These are phyloP conservation scores for Papiliotrema laurentii DNA, from an alignment of 1,284 basidiomycete species.

Conservation along the genomic window DNA sequence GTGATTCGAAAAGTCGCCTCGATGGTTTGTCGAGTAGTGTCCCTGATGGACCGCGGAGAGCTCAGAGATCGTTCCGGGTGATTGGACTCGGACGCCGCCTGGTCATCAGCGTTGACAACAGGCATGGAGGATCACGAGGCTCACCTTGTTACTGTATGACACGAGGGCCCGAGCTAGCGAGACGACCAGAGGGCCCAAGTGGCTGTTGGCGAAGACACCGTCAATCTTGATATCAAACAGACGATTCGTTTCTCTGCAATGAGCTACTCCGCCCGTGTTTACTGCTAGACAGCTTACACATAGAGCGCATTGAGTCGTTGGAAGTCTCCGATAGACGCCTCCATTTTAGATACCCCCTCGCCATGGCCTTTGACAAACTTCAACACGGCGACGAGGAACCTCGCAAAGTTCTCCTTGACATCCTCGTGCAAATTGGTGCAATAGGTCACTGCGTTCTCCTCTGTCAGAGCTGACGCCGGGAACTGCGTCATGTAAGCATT, in stretches of 20 bases:
- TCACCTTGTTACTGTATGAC: slow-evolving; percentile 12
- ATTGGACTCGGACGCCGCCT: slow-evolving; percentile 27
- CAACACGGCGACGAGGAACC: slow-evolving; percentile 24
- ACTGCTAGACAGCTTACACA: slow-evolving; percentile 14
- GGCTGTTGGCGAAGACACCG: slow-evolving; percentile 20
- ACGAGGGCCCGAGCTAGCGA: slow-evolving; percentile 14
- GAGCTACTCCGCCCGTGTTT: background rate
- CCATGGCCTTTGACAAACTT: slow-evolving; percentile 14
- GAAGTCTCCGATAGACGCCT: slow-evolving; percentile 20
- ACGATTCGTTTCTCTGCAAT: slow-evolving; percentile 30
- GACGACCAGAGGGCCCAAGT: slow-evolving; percentile 31
- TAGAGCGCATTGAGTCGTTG: slow-evolving; percentile 20
- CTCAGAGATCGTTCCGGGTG: slow-evolving; percentile 21
- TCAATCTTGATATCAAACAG: slow-evolving; percentile 24
- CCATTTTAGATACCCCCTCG: slow-evolving; percentile 1
- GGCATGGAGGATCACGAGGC: background rate
- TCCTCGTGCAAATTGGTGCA: background rate
- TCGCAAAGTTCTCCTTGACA: slow-evolving; percentile 14
- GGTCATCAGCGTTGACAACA: background rate
- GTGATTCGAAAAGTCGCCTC: slow-evolving; percentile 34
- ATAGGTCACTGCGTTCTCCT: background rate
- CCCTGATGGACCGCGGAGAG: slow-evolving; percentile 34
- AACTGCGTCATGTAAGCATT: background rate
- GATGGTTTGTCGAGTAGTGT: slow-evolving; percentile 37
- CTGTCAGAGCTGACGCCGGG: too few species aligned